Conservation (phyloP, 139 green algal species). For the Chlamydomonas incerta region DNA sequence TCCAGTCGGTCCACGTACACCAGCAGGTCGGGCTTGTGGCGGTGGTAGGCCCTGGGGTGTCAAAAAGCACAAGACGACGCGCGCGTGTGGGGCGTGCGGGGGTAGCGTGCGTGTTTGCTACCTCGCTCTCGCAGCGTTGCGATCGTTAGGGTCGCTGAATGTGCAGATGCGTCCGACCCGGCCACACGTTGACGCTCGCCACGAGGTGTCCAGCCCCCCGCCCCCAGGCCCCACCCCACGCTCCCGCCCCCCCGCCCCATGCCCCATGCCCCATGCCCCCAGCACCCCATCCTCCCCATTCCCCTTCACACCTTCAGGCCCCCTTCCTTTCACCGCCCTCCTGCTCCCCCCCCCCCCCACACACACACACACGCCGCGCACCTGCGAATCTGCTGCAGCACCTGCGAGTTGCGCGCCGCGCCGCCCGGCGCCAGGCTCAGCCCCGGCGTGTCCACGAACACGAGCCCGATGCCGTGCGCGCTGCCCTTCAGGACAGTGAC, state of each 20-base stretch:
- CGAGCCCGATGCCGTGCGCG: slow-evolving; percentile 48
- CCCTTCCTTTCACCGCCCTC: not conserved
- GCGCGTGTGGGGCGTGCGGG: too few species aligned
- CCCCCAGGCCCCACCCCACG: not conserved
- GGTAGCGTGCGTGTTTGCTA: too few species aligned
- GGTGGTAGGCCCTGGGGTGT: slow-evolving; percentile 58
- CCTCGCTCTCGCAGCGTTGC: too few species aligned
- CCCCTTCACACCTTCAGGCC: not conserved
- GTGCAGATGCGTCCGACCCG: too few species aligned
- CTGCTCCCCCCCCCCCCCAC: not conserved
- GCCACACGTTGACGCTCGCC: too few species aligned
- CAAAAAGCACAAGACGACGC: too few species aligned
- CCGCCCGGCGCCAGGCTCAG: slow-evolving; percentile 51
- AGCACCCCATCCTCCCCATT: not conserved
- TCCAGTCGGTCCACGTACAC: slow-evolving; percentile 70
- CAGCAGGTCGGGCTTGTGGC: slow-evolving; percentile 65
- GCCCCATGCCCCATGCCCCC: not conserved
- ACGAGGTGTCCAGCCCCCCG: not conserved
- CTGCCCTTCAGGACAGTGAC: slow-evolving; percentile 40
- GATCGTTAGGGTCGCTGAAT: too few species aligned
- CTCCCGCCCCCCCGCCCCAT: not conserved
- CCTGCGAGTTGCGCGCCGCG: slow-evolving; percentile 37
- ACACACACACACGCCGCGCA: not conserved
- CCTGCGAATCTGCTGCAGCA: slow-evolving; percentile 58
- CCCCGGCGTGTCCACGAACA: slow-evolving; percentile 66